Evolutionary conservation across 2,329 filamentous ascomycete genomes (phyloP).

Genomic region (Colletotrichum tanaceti): DNA sequence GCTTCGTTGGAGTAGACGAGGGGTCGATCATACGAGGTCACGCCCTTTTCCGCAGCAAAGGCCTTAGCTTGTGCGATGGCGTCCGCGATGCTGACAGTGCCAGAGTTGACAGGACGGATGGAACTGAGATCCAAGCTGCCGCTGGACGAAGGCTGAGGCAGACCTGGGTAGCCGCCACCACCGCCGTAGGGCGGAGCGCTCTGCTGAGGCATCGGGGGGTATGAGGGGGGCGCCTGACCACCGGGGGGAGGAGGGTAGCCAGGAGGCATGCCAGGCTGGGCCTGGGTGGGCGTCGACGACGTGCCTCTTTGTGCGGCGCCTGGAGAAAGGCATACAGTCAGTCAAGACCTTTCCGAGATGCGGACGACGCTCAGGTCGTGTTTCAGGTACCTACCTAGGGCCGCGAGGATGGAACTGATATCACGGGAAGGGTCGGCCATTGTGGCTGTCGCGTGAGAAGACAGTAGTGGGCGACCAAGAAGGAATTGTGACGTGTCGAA

Average conservation of each 20-base stretch:
- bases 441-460: conserved; percentile 26
- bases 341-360: conserved; percentile 37
- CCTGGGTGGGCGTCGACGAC: conserved; percentile 56
- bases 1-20: conserved; percentile 56
- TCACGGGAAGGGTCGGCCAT: conserved; percentile 56
- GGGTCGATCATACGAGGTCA: conserved; percentile 71
- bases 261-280: conserved; percentile 52
- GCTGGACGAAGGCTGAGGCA: conserved; percentile 77
- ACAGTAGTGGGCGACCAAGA: background rate
- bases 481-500: conserved; percentile 4
- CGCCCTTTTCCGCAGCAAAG: conserved; percentile 82
- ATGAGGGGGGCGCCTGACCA: conserved; percentile 49
- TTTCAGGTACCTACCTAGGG: conserved; percentile 55
- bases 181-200: conserved; percentile 52
- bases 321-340: conserved; percentile 39
- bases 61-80: conserved; percentile 87
- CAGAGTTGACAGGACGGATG: conserved; percentile 82
- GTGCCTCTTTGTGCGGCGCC: conserved; percentile 59
- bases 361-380: conserved; percentile 26
- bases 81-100: conserved; percentile 85
- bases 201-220: conserved; percentile 52
- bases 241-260: conserved; percentile 55
- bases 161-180: conserved; percentile 53
- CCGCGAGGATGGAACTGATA: conserved; percentile 61
- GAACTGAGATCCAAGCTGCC: conserved; percentile 84